phyloP scores from a whole-genome alignment of 768 basidiomycete species.

The Hypholoma sublateritium region DNA sequence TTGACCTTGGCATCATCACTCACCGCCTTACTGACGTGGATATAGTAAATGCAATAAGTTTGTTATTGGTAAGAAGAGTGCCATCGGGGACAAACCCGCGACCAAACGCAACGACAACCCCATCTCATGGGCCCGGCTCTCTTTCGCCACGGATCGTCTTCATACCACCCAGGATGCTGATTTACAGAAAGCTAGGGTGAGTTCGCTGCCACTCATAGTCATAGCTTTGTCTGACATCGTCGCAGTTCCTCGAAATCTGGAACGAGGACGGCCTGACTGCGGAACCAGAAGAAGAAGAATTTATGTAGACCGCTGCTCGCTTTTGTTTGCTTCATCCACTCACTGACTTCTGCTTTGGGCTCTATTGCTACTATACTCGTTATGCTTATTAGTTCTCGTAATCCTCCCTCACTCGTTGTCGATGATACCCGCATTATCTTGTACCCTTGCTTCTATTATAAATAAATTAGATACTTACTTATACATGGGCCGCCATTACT shows the following conservation, averaged over 20 bases:
- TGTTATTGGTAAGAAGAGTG: conserved; percentile 84
- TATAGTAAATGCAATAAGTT: conserved; percentile 90
- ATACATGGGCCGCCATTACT: neutral
- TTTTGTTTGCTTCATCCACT: conserved; percentile 1
- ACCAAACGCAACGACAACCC: conserved; percentile 58
- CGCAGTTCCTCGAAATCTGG: conserved; percentile 76
- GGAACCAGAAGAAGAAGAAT: conserved; percentile 57
- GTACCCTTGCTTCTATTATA: conserved; percentile 3
- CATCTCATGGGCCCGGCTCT: conserved; percentile 73
- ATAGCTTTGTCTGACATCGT: neutral
- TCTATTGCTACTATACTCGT: conserved; percentile 2
- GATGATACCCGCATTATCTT: conserved; percentile 8
- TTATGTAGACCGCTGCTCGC: conserved; percentile 17
- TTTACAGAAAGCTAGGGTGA: conserved; percentile 63
- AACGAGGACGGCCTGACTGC: conserved; percentile 75
- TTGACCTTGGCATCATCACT: neutral
- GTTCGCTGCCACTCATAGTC: conserved; percentile 19
- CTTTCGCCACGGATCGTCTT: conserved; percentile 62
- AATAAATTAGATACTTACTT: neutral
- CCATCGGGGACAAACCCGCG: conserved; percentile 82
- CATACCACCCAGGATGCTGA: conserved; percentile 60
- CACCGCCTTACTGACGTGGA: neutral
- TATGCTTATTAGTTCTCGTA: neutral
- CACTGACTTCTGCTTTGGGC: neutral
- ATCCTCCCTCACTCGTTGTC: neutral